These are phyloP conservation scores for Lanzia echinophila DNA, from an alignment of 2,329 filamentous ascomycete genomes.

Conservation along the genomic window DNA sequence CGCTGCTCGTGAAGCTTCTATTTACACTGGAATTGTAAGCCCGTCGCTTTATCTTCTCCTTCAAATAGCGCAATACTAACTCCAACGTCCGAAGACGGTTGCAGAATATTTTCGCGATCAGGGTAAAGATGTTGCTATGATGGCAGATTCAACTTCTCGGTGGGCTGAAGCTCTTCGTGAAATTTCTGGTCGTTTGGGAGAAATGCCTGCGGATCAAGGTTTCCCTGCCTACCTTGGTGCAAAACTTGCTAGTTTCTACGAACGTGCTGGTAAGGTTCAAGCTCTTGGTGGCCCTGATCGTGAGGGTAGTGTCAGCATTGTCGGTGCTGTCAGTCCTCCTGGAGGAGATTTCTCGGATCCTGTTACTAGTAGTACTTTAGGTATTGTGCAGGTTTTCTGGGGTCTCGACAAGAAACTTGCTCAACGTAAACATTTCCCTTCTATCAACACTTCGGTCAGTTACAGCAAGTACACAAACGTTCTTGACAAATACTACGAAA, in stretches of 20 bases:
- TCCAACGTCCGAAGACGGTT: slow-evolving; percentile 36
- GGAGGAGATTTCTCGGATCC: slow-evolving; percentile 99
- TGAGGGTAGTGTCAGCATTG: slow-evolving; percentile 90
- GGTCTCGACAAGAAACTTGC: slow-evolving; percentile 99
- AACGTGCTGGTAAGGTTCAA: slow-evolving; percentile 84
- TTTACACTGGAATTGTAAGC: slow-evolving; percentile 95
- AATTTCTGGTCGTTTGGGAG: slow-evolving; percentile 94
- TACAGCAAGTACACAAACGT: slow-evolving; percentile 94
- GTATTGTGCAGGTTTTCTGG: slow-evolving; percentile 99
- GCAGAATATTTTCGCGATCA: slow-evolving; percentile 97
- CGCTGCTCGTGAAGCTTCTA: slow-evolving; percentile 94
- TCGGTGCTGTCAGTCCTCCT: slow-evolving; percentile 92
- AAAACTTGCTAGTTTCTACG: slow-evolving; percentile 98
- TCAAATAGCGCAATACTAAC: no score
- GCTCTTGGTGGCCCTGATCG: slow-evolving; percentile 84
- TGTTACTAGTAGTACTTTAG: slow-evolving; percentile 85
- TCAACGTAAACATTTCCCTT: slow-evolving; percentile 98
- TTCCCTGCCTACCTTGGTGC: slow-evolving; percentile 96
- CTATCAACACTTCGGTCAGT: slow-evolving; percentile 88
- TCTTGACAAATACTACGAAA: slow-evolving; percentile 90
- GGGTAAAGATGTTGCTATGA: slow-evolving; percentile 97
- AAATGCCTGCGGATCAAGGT: slow-evolving; percentile 99
- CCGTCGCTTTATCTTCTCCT: no score
- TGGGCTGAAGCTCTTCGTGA: slow-evolving; percentile 99
- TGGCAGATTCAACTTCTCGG: slow-evolving; percentile 96